phyloP scores from a whole-genome alignment of 177 flowering plant species.

The Vitis hybrid region DNA sequence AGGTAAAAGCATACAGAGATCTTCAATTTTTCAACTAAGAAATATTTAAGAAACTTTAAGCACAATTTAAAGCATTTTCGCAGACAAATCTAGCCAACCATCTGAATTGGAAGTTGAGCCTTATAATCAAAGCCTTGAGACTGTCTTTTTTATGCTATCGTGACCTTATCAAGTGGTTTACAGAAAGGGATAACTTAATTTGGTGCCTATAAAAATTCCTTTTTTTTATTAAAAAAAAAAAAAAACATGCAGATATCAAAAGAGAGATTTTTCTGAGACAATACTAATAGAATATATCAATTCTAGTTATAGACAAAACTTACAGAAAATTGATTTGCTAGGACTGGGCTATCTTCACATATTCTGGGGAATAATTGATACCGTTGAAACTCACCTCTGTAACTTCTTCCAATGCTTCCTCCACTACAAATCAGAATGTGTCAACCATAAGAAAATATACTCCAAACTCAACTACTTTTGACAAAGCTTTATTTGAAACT shows the following conservation, averaged over 20 bases:
- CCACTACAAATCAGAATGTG: slow-evolving; percentile 33
- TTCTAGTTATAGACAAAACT: slow-evolving; percentile 22
- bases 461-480: too few relatives aligned
- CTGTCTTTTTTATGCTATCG: not conserved
- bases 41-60: not conserved
- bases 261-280: too few relatives aligned
- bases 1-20: not conserved
- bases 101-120: not conserved
- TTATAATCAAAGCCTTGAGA: not conserved
- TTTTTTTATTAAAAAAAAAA: not conserved
- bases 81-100: not conserved
- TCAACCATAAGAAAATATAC: too few relatives aligned
- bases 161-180: too few relatives aligned
- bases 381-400: slow-evolving; percentile 67
- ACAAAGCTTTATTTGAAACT: too few relatives aligned
- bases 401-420: slow-evolving; percentile 86
- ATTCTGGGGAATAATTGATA: slow-evolving; percentile 65
- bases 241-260: too few relatives aligned
- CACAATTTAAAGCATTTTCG: not conserved
- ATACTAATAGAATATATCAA: too few relatives aligned
- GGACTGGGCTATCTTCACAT: slow-evolving; percentile 60
- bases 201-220: not conserved
- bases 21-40: not conserved
- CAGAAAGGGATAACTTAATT: not conserved
- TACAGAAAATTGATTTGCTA: slow-evolving; percentile 84